phyloP scores from a whole-genome alignment of 1,284 basidiomycete species.

The Volvariella surrecta region DNA sequence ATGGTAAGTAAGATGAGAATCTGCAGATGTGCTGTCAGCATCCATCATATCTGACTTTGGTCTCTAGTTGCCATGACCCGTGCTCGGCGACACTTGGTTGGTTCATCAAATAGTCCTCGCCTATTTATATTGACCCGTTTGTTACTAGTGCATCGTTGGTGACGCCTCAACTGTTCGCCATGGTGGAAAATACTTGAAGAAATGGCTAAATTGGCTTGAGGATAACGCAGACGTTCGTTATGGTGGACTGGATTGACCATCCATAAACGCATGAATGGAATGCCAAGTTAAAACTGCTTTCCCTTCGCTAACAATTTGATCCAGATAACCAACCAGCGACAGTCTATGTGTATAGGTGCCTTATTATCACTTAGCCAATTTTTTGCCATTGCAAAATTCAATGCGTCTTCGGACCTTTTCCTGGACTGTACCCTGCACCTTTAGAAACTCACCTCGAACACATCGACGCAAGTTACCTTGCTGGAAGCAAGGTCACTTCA shows the following conservation, averaged over 20 bases:
- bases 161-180: slow-evolving; percentile 85
- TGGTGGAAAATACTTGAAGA: slow-evolving; percentile 76
- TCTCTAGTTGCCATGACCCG: slow-evolving; percentile 85
- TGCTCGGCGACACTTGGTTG: slow-evolving; percentile 80
- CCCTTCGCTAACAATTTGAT: too few species aligned
- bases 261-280: too few species aligned
- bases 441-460: too few species aligned
- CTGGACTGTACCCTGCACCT: too few species aligned
- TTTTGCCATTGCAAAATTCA: too few species aligned
- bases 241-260: slow-evolving; percentile 58
- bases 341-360: too few species aligned
- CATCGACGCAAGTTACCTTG: too few species aligned
- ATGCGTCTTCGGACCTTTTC: too few species aligned
- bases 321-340: too few species aligned
- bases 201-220: slow-evolving; percentile 89
- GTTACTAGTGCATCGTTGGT: slow-evolving; percentile 73
- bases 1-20: slow-evolving; percentile 42
- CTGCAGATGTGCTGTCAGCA: neutral
- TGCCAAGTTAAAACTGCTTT: too few species aligned
- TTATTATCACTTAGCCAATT: too few species aligned
- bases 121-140: neutral
- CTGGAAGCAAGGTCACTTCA: too few species aligned
- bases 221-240: slow-evolving; percentile 83
- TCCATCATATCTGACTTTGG: neutral
- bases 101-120: slow-evolving; percentile 14